A percentile compares a stretch with the other conserved stretches of the same genome.
These are phyloP conservation scores for Hymenoscyphus fructigenus DNA, from an alignment of 2,329 filamentous ascomycete genomes.

Conservation along the genomic window DNA sequence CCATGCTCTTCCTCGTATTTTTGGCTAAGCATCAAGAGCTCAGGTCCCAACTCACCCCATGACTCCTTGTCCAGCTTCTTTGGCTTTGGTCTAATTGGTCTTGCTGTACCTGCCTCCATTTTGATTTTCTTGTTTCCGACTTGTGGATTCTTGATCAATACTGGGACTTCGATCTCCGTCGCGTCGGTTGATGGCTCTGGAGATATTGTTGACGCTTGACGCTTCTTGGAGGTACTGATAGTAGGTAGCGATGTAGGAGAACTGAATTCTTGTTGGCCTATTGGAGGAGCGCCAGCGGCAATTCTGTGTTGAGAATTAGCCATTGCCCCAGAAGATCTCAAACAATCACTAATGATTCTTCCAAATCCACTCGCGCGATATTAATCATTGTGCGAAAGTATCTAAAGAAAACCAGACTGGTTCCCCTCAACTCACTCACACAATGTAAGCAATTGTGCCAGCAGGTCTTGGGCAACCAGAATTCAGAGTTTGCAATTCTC, in stretches of 20 bases:
- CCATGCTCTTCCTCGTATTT: neutral
- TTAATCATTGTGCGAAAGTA: too few species aligned
- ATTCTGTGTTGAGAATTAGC: neutral
- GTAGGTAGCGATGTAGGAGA: neutral
- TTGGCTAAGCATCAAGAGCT: neutral
- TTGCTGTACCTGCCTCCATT: neutral
- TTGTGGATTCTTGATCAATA: neutral
- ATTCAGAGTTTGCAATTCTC: too few species aligned
- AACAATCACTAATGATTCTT: neutral
- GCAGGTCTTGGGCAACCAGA: too few species aligned
- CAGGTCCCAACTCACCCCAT: neutral
- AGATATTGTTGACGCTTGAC: neutral
- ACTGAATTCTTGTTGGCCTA: neutral
- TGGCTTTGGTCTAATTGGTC: neutral
- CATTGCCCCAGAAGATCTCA: neutral
- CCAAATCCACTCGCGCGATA: too few species aligned
- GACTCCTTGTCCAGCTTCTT: neutral
- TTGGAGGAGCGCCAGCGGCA: neutral
- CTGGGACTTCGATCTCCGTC: neutral
- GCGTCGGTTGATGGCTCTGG: neutral
- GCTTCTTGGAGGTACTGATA: neutral
- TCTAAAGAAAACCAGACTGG: too few species aligned
- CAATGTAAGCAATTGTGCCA: too few species aligned
- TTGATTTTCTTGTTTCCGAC: neutral
- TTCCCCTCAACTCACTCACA: too few species aligned